phyloP scores from a whole-genome alignment of 345 rosid species.

The Angophora floribunda region DNA sequence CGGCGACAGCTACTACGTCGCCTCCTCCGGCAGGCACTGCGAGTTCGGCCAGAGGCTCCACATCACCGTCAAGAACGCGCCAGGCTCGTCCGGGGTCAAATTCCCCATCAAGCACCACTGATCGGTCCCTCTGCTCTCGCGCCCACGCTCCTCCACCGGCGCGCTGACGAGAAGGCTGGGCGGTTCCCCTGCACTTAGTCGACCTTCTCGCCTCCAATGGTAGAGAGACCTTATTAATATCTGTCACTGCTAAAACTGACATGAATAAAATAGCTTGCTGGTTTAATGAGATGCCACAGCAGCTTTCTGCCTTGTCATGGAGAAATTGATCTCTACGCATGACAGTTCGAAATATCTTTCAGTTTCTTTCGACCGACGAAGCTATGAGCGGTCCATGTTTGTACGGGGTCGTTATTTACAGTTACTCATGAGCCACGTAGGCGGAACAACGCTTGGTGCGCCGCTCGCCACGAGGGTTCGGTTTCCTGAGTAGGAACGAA shows the following conservation, averaged over 20 bases:
- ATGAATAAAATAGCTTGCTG: neutral
- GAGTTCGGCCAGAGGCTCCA: conserved; percentile 11
- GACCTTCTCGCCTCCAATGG: neutral
- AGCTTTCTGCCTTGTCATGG: neutral
- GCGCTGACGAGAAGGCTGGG: neutral
- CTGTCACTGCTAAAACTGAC: neutral
- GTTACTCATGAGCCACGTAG: neutral
- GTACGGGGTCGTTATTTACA: neutral
- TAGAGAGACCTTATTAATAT: neutral
- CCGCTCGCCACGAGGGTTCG: neutral
- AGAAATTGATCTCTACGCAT: neutral
- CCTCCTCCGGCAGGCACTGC: conserved; percentile 6
- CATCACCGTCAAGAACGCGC: neutral
- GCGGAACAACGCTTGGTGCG: neutral
- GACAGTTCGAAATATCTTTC: neutral
- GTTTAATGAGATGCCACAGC: neutral
- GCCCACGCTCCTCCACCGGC: neutral
- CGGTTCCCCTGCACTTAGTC: neutral
- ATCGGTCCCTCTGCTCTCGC: neutral
- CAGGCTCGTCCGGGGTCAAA: neutral
- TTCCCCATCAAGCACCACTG: neutral
- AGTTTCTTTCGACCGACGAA: neutral
- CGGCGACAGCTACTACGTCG: conserved; percentile 6
- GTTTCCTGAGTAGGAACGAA: neutral
- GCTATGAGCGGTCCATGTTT: neutral